These are phyloP conservation scores for Lizonia empirigonia DNA, from an alignment of 2,329 filamentous ascomycete species.

Conservation along the genomic window DNA sequence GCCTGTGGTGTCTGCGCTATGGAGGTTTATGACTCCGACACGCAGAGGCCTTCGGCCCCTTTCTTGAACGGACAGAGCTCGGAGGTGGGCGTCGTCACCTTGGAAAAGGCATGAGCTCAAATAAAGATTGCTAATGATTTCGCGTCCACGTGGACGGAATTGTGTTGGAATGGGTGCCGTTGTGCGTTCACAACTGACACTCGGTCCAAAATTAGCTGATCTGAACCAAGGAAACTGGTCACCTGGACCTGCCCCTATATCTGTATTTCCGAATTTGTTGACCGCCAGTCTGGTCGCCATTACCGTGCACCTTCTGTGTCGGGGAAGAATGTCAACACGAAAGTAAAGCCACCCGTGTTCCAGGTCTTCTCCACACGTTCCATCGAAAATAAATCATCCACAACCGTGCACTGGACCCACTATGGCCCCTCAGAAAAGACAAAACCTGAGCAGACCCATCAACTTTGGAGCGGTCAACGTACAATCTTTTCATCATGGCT, in stretches of 20 bases:
- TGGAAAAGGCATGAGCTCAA: conserved; percentile 11
- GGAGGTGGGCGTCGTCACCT: conserved; percentile 14
- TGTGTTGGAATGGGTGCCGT: conserved; percentile 3
- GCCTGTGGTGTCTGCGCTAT: conserved; percentile 13
- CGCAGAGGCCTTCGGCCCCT: conserved; percentile 16
- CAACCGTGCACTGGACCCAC: conserved; percentile 19
- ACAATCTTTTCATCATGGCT: conserved; percentile 19
- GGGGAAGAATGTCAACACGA: conserved; percentile 16
- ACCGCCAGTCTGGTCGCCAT: conserved; percentile 23
- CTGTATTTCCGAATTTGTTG: conserved; percentile 15
- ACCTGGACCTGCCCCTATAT: conserved; percentile 19
- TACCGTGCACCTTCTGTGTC: conserved; percentile 19
- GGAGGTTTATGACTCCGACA: conserved; percentile 7
- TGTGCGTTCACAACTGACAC: conserved; percentile 16
- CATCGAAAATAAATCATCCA: conserved; percentile 18
- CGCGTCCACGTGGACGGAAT: conserved; percentile 6
- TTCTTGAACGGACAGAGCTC: conserved; percentile 12
- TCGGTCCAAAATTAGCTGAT: conserved; percentile 12
- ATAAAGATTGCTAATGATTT: conserved; percentile 12
- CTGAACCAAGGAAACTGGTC: conserved; percentile 9
- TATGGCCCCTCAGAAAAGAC: conserved; percentile 17
- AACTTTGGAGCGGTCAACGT: conserved; percentile 14
- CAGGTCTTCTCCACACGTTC: conserved; percentile 18
- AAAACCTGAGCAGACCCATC: conserved; percentile 21
- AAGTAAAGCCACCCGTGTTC: conserved; percentile 18